A percentile compares a stretch with the other conserved stretches of the same genome.
Evolutionary conservation across 148 eudicot species (phyloP).

Genomic region (Linanthus parryae): DNA sequence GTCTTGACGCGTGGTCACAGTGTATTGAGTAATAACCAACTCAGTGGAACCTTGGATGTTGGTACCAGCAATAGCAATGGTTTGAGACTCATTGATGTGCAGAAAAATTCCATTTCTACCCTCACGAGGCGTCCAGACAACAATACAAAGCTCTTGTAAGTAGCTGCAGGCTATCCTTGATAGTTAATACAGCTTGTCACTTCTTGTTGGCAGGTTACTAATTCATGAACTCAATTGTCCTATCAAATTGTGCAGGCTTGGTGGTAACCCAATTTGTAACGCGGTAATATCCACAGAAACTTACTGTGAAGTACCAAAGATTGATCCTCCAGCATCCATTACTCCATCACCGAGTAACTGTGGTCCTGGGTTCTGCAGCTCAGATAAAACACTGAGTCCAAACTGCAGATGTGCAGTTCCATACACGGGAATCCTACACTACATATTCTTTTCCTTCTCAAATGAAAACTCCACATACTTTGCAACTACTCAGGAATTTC

Average conservation of each 20-base stretch:
- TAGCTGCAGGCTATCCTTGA: neutral
- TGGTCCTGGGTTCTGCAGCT: slow-evolving; percentile 30
- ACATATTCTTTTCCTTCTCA: slow-evolving; percentile 17
- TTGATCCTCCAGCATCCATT: slow-evolving; percentile 7
- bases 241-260: slow-evolving; percentile 38
- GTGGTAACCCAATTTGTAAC: slow-evolving; percentile 45
- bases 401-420: slow-evolving; percentile 45
- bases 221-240: neutral
- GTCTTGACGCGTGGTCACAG: slow-evolving; percentile 22
- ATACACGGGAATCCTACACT: slow-evolving; percentile 49
- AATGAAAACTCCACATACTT: slow-evolving; percentile 34
- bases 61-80: slow-evolving; percentile 31
- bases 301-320: slow-evolving; percentile 26
- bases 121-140: slow-evolving; percentile 22
- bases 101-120: slow-evolving; percentile 37
- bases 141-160: slow-evolving; percentile 30
- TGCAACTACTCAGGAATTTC: slow-evolving; percentile 21
- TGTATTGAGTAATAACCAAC: slow-evolving; percentile 45
- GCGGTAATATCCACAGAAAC: slow-evolving; percentile 26
- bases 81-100: slow-evolving; percentile 37
- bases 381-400: slow-evolving; percentile 28
- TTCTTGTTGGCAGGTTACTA: neutral
- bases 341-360: slow-evolving; percentile 25
- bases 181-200: neutral
- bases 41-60: slow-evolving; percentile 45